These are phyloP conservation scores for Colletotrichum limetticola DNA, from an alignment of 2,329 filamentous ascomycete species.

Conservation along the genomic window DNA sequence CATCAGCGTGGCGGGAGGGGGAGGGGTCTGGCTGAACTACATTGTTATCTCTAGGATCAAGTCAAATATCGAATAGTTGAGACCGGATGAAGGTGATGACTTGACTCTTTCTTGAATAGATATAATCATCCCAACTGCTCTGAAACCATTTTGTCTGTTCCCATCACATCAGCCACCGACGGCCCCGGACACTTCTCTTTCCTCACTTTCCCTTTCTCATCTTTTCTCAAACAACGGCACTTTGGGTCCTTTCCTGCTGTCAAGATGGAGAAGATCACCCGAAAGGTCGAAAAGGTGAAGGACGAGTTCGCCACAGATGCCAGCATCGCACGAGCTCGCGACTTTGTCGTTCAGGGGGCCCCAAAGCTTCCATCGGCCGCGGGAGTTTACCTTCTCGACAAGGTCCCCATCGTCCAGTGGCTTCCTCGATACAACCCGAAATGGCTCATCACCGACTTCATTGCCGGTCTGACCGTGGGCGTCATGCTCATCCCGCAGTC, in stretches of 20 bases:
- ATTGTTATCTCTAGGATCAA: constrained; percentile 9
- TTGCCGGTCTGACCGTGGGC: constrained; percentile 70
- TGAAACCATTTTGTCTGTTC: constrained; percentile 27
- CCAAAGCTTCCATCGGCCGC: constrained; percentile 60
- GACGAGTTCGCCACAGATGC: constrained; percentile 45
- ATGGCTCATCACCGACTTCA: constrained; percentile 71
- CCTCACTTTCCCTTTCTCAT: neutral
- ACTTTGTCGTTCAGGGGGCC: constrained; percentile 44
- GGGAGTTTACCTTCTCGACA: constrained; percentile 67
- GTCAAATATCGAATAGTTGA: neutral
- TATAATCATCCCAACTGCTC: constrained; percentile 23
- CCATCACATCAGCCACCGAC: neutral
- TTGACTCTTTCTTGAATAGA: neutral
- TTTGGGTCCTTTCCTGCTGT: neutral
- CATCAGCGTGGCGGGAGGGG: neutral
- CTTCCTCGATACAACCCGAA: constrained; percentile 68
- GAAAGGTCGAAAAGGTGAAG: neutral
- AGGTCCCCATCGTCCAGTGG: constrained; percentile 72
- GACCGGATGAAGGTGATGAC: constrained; percentile 5
- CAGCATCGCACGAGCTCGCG: constrained; percentile 43
- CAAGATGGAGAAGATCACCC: constrained; percentile 19
- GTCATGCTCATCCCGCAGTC: constrained; percentile 71
- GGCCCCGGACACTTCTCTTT: neutral
- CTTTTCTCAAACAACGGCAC: neutral
- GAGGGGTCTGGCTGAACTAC: neutral